Evolutionary conservation across 169 alveolate genomes (phyloP).

Genomic region (Eimeria sp.): DNA sequence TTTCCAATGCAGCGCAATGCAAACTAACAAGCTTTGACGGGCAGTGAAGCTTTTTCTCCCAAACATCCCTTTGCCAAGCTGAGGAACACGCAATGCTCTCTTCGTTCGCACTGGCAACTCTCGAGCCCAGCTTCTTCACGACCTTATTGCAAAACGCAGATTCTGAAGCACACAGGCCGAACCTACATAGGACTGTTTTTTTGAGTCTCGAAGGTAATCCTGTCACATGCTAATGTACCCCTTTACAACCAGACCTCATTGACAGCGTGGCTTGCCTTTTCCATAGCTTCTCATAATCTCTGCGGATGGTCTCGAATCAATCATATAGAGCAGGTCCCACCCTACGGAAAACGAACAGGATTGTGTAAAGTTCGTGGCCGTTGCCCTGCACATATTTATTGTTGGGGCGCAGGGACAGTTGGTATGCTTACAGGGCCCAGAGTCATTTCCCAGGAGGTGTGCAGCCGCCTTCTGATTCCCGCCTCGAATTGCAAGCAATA

Average conservation of each 20-base stretch:
- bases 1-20: slow-evolving; percentile 51
- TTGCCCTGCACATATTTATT: background rate
- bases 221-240: background rate
- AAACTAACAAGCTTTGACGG: background rate
- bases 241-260: background rate
- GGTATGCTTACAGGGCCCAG: slow-evolving; percentile 31
- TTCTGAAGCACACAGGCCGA: background rate
- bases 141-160: background rate
- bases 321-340: slow-evolving; percentile 56
- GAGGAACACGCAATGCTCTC: slow-evolving; percentile 42
- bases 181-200: background rate
- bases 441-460: slow-evolving; percentile 28
- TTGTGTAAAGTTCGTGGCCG: background rate
- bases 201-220: background rate
- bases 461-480: slow-evolving; percentile 29
- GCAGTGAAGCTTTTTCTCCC: slow-evolving; percentile 6
- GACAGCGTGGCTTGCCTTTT: slow-evolving; percentile 18
- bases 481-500: slow-evolving; percentile 13
- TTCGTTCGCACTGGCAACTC: slow-evolving; percentile 12
- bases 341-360: background rate
- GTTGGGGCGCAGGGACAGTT: background rate
- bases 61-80: slow-evolving; percentile 3
- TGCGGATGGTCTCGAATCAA: slow-evolving; percentile 39
- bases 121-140: slow-evolving; percentile 21
- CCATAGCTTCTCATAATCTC: background rate